Evolutionary conservation across 2,329 filamentous ascomycete genomes (phyloP).

Genomic region (Trichoderma sp.): DNA sequence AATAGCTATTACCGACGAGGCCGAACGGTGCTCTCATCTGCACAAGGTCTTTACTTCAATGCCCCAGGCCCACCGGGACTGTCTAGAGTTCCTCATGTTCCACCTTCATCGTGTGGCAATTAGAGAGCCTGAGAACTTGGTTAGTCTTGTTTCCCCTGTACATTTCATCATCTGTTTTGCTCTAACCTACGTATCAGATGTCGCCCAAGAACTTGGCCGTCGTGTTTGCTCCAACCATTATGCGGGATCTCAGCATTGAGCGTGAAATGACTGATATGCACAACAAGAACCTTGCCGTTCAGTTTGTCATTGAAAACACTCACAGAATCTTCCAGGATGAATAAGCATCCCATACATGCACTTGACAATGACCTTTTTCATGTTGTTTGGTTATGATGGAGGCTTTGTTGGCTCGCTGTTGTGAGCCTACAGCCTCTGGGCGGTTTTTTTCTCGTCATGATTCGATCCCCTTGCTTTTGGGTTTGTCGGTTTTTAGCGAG

Average conservation of each 20-base stretch:
- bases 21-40: conserved; percentile 69
- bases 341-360: conserved; percentile 17
- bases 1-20: conserved; percentile 61
- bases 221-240: conserved; percentile 96
- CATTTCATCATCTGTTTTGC: background rate
- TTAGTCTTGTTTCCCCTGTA: conserved; percentile 41
- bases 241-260: conserved; percentile 85
- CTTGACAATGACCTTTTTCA: background rate
- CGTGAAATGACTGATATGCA: conserved; percentile 96
- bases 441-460: background rate
- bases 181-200: conserved; percentile 59
- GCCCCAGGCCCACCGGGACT: conserved; percentile 81
- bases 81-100: conserved; percentile 89
- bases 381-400: background rate
- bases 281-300: conserved; percentile 85
- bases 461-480: conserved; percentile 7
- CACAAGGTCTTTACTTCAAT: conserved; percentile 73
- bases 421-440: background rate
- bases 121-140: conserved; percentile 79
- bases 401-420: background rate
- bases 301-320: conserved; percentile 90
- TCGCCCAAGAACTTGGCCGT: conserved; percentile 94
- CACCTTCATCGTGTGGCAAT: conserved; percentile 85
- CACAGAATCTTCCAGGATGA: conserved; percentile 69
- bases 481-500: conserved; percentile 9